A percentile compares a stretch with the other conserved stretches of the same genome.
phyloP scores from a whole-genome alignment of 305 asterid genomes.

The Solanum hybrid region DNA sequence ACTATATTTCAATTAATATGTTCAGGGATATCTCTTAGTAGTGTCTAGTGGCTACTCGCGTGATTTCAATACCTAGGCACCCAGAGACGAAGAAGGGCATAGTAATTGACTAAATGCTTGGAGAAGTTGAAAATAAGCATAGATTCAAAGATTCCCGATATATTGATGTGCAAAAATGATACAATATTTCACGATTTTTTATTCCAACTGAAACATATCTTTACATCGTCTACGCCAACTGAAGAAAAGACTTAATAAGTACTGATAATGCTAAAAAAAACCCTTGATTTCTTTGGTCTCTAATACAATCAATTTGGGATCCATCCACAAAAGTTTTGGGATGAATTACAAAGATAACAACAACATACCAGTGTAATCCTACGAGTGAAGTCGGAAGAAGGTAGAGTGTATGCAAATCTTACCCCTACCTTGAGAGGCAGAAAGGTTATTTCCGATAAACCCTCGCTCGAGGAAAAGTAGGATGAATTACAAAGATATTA shows the following conservation, averaged over 20 bases:
- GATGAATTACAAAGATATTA: background rate
- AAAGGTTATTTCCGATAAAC: background rate
- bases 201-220: background rate
- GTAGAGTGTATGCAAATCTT: background rate
- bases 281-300: background rate
- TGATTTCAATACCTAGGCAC: background rate
- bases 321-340: background rate
- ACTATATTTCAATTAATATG: background rate
- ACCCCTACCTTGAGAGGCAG: background rate
- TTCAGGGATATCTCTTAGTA: background rate
- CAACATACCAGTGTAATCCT: background rate
- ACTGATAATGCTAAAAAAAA: background rate
- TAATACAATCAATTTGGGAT: background rate
- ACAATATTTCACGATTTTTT: background rate
- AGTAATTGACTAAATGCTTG: background rate
- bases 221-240: background rate
- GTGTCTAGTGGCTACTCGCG: background rate
- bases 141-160: background rate
- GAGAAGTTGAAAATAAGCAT: background rate
- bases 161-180: background rate
- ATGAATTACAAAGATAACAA: background rate
- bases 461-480: background rate
- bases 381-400: background rate
- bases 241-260: background rate
- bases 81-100: background rate